These are phyloP conservation scores for Leucoagaricus sp. DNA, from an alignment of 1,284 basidiomycete genomes.

Conservation along the genomic window DNA sequence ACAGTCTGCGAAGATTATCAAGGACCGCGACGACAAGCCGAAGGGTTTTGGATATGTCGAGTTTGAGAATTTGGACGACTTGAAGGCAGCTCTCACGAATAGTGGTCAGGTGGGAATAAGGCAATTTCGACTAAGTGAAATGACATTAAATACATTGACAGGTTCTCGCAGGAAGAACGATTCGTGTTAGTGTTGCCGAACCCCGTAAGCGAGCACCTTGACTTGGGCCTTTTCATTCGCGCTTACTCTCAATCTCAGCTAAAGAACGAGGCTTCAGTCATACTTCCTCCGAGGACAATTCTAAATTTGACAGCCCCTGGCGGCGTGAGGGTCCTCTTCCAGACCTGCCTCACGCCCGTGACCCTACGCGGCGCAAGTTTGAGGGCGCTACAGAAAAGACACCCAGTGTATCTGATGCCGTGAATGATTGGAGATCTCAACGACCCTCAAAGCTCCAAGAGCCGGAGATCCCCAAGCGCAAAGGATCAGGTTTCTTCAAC, in stretches of 20 bases:
- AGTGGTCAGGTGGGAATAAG: conserved; percentile 56
- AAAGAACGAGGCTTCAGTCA: conserved; percentile 69
- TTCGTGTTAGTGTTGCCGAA: conserved; percentile 95
- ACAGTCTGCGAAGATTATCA: conserved; percentile 90
- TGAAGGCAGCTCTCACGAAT: conserved; percentile 81
- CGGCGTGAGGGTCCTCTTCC: conserved; percentile 87
- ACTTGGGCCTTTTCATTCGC: conserved; percentile 8
- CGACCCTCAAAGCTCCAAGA: conserved; percentile 51
- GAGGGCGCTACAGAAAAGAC: conserved; percentile 47
- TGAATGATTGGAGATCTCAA: conserved; percentile 71
- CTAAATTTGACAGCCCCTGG: conserved; percentile 82
- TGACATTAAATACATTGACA: too few relatives aligned
- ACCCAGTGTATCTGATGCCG: conserved; percentile 54
- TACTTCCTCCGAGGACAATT: conserved; percentile 54
- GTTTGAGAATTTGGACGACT: conserved; percentile 80
- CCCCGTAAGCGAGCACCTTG: conserved; percentile 65
- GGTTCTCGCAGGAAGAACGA: conserved; percentile 76
- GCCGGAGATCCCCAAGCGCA: conserved; percentile 50
- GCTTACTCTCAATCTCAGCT: conserved; percentile 41
- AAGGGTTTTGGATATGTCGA: conserved; percentile 99
- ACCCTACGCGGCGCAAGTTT: conserved; percentile 62
- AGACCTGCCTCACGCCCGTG: conserved; percentile 53
- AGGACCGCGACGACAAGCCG: conserved; percentile 87
- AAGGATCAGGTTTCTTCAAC: conserved; percentile 55
- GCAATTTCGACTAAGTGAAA: too few relatives aligned